Evolutionary conservation across 768 basidiomycete species (phyloP).

Genomic region (Serpula lacrymans): DNA sequence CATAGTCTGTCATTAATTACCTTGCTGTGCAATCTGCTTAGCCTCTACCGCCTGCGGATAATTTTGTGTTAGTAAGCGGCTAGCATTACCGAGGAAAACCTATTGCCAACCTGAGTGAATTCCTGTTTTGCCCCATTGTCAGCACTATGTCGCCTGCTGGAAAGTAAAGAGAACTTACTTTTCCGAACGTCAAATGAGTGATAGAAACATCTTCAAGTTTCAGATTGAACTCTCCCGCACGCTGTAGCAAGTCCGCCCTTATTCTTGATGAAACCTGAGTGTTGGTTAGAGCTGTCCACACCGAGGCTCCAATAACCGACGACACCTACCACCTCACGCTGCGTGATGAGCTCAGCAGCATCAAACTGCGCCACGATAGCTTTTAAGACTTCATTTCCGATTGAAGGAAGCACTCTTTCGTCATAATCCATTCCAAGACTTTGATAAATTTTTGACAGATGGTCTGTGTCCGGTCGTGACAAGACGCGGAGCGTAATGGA

Average conservation of each 20-base stretch:
- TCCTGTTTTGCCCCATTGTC: conserved; percentile 47
- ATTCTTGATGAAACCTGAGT: conserved; percentile 85
- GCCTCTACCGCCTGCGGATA: conserved; percentile 85
- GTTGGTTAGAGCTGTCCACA: background rate
- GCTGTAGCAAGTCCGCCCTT: conserved; percentile 84
- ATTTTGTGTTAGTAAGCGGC: conserved; percentile 11
- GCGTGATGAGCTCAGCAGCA: conserved; percentile 94
- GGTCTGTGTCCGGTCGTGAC: conserved; percentile 85
- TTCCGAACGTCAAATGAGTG: conserved; percentile 85
- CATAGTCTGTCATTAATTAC: conserved; percentile 37
- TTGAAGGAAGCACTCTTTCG: conserved; percentile 94
- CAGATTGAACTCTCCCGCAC: conserved; percentile 96
- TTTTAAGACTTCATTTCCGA: conserved; percentile 97
- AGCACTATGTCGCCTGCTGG: too few species aligned
- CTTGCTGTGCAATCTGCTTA: conserved; percentile 99
- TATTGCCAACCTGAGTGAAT: conserved; percentile 63
- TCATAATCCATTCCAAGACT: conserved; percentile 94
- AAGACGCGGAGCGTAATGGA: conserved; percentile 95
- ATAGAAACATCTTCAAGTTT: conserved; percentile 96
- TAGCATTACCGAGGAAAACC: background rate
- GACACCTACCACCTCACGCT: conserved; percentile 86
- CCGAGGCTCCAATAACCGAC: background rate
- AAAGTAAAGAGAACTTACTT: conserved; percentile 42
- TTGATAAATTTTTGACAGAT: conserved; percentile 93
- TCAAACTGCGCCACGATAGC: conserved; percentile 98